Conservation (phyloP, 768 basidiomycete species). For the Tulasnella sp. region DNA sequence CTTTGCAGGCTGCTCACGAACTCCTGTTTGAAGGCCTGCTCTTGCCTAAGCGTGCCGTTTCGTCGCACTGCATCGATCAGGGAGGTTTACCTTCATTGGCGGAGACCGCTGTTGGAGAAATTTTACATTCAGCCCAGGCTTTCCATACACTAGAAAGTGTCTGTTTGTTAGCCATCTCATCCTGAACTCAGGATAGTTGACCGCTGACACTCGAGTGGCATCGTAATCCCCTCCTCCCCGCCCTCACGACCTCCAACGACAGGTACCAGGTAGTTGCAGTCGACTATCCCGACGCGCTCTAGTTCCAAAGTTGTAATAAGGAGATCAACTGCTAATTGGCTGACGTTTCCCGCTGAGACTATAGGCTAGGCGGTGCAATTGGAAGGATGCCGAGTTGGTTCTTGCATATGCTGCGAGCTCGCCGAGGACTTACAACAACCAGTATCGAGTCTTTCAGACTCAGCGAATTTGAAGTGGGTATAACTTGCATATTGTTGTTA, state of each 20-base stretch:
- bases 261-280: constrained; percentile 52
- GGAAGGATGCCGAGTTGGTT: background rate
- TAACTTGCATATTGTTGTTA: background rate
- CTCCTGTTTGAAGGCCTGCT: constrained; percentile 52
- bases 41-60: too few relatives aligned
- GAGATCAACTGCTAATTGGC: constrained; percentile 68
- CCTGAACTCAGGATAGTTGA: background rate
- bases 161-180: background rate
- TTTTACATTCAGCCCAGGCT: constrained; percentile 36
- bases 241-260: constrained; percentile 64
- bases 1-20: constrained; percentile 47
- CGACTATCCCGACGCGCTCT: constrained; percentile 47
- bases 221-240: constrained; percentile 46
- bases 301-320: constrained; percentile 57
- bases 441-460: background rate
- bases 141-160: constrained; percentile 47
- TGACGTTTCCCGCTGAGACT: constrained; percentile 70
- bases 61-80: background rate
- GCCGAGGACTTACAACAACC: background rate
- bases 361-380: constrained; percentile 37
- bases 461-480: background rate
- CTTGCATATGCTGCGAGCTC: background rate
- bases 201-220: constrained; percentile 62
- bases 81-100: constrained; percentile 47
- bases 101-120: constrained; percentile 74